Base-by-base conservation (phyloP, 1,284 basidiomycete species). In the Melampsora larici-populina region DNA sequence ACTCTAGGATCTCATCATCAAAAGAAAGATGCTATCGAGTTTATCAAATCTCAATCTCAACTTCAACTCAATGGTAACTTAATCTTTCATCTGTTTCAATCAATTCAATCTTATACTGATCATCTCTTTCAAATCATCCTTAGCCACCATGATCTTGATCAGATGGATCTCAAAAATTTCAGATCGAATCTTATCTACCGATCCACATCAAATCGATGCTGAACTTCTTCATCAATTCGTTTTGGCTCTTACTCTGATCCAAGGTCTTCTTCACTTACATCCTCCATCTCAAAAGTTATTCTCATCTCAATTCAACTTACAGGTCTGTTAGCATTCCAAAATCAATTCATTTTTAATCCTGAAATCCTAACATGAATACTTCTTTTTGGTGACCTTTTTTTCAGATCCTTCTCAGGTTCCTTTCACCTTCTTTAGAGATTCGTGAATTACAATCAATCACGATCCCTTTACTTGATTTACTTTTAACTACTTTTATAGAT, bases 181-280 rank as follows among this genome's bases (percentile, higher is more conserved):
- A 33, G 11, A 58, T n/a, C 7, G 13, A 43, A 63, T 29, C 9
- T n/a, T 15, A 58, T 67, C n/a, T 26, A 2, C 48, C 7, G 46
- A 63, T 31, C 29, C 29, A 33, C 46, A 70, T 26, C 31, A 40
- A 21, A 26, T 62, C 17, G 18, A 65, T 48, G 8, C 26, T 9
- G 58, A 11, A 24, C 58, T 70, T 26, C 24, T 73, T 31, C 15
- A 31, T n/a, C 71, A 65, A 65, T n/a, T 67, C 18, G 3, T 33
- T 11, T 68, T 26, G 2, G 11, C 36, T n/a, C 62, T 76, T 29
- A 48, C 43, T 40, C 29, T 76, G 1, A 43, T 76, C 3, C 74
- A 76, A 49, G 74, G 74, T 15, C 58, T 76, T 1, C 36, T 76
- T 17, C 66, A 69, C 55, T 55, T 76, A n/a, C 74, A 76, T 26